A percentile compares a stretch with the other conserved stretches of the same genome.
phyloP scores from a whole-genome alignment of 352 stramenopile species.

The Thraustochytrium striatum region DNA sequence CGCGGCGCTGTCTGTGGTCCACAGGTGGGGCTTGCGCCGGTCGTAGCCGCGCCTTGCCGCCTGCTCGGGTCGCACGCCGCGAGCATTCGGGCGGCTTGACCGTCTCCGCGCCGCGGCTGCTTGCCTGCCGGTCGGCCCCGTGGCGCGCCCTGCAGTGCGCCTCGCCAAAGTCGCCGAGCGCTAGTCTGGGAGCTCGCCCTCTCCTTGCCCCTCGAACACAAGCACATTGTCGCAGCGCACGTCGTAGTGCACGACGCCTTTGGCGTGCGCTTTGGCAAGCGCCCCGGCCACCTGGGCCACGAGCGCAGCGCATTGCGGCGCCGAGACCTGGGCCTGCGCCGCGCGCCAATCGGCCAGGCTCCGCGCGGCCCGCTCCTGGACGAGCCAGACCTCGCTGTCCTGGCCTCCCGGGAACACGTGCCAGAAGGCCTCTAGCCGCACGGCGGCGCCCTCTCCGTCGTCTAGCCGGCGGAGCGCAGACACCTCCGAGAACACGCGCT shows the following conservation, averaged over 20 bases:
- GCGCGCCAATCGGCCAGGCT: slow-evolving; percentile 1
- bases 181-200: neutral
- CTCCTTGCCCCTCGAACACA: neutral
- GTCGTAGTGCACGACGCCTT: slow-evolving; percentile 24
- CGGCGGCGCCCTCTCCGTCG: neutral
- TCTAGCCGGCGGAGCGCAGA: neutral
- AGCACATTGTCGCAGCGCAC: slow-evolving; percentile 31
- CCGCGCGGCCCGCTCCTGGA: neutral
- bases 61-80: slow-evolving; percentile 13
- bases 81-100: slow-evolving; percentile 42
- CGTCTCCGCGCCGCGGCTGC: slow-evolving; percentile 10
- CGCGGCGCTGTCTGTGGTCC: neutral
- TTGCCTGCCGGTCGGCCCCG: neutral
- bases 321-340: neutral
- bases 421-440: neutral
- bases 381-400: neutral
- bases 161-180: slow-evolving; percentile 37
- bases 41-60: neutral
- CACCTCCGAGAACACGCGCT: slow-evolving; percentile 2
- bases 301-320: neutral
- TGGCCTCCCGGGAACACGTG: neutral
- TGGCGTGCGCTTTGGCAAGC: neutral
- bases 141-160: neutral
- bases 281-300: neutral
- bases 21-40: neutral